These are phyloP conservation scores for Pseudevernia furfuracea DNA, from an alignment of 495 filamentous ascomycete species.

Conservation along the genomic window DNA sequence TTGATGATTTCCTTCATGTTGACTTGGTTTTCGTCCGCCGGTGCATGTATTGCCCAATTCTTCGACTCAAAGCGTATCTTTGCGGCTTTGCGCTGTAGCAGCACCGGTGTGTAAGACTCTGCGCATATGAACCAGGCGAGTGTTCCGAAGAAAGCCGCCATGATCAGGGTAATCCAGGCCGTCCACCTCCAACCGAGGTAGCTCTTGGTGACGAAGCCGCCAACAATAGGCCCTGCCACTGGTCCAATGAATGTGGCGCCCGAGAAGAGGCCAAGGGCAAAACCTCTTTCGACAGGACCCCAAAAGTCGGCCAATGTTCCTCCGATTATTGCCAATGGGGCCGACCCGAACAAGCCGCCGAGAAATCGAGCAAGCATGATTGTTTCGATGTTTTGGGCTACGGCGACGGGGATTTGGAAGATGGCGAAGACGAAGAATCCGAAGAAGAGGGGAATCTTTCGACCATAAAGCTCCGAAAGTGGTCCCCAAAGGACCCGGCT, in stretches of 20 bases:
- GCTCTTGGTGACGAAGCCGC: conserved; percentile 42
- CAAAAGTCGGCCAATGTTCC: conserved; percentile 58
- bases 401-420: conserved; percentile 49
- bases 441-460: conserved; percentile 46
- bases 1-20: conserved; percentile 31
- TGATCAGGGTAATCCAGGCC: conserved; percentile 49
- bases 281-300: conserved; percentile 48
- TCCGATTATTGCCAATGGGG: conserved; percentile 53
- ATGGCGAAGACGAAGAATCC: conserved; percentile 44
- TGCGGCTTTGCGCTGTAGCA: conserved; percentile 44
- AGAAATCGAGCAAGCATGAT: conserved; percentile 53
- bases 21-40: conserved; percentile 41
- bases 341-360: conserved; percentile 46
- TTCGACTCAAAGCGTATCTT: conserved; percentile 45
- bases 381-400: conserved; percentile 44
- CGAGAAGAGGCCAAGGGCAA: conserved; percentile 54
- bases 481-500: too few relatives aligned
- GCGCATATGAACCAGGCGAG: conserved; percentile 38
- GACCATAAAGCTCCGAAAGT: conserved; percentile 69
- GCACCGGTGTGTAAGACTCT: conserved; percentile 47
- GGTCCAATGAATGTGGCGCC: conserved; percentile 47
- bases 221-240: conserved; percentile 49
- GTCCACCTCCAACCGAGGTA: conserved; percentile 54
- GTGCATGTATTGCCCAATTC: conserved; percentile 50
- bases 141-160: conserved; percentile 38